Evolutionary conservation across 345 rosid species (phyloP), one percentile per base, ranked within the genome.

Genomic region (Salix dunnii): DNA sequence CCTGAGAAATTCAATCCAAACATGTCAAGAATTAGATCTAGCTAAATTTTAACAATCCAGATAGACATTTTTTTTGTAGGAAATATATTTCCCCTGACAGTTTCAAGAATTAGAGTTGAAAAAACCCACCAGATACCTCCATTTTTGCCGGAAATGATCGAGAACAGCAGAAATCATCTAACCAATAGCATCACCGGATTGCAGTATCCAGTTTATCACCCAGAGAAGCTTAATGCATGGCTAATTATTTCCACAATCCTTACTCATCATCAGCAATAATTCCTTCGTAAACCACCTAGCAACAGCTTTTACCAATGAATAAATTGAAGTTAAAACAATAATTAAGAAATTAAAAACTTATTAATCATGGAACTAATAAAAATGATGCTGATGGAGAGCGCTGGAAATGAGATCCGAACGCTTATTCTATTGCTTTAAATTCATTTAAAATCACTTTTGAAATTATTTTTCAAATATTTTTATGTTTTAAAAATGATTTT

Each of bases 1-100:
- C 80, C 83, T 80, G 80, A 43, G 18, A 55, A 55, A 55, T 55
- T 55, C 62, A 55, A n/a, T 7, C 62, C 28, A 55, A n/a, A 55
- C 27, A 55, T n/a, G 28, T 55, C 62, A 8, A 17, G 18, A 18
- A 67, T 33, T 35, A 36, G 25, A 5, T 38, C 42, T 38, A 9
- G 42, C 42, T 7, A 38, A 38, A 38, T 7, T 38, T 38, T 38
- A 38, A 9, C 10, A 40, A 40, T 40, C 43, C 43, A 40, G 43
- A 40, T 40, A 40, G 2, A 40, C 43, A 40, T 40, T 40, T 40
- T 40, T 33, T 10, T 40, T 40, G 43, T 40, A 40, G 43, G 3
- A 40, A 10, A 40, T 40, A 0, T 40, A 40, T 23, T 3, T 3
- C 12, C 49, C 49, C 14, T 46, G 49, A 46, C 13, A 13, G 17